These are phyloP conservation scores for Silybum marianum DNA, from an alignment of 129 eudicot genomes.

Conservation along the genomic window DNA sequence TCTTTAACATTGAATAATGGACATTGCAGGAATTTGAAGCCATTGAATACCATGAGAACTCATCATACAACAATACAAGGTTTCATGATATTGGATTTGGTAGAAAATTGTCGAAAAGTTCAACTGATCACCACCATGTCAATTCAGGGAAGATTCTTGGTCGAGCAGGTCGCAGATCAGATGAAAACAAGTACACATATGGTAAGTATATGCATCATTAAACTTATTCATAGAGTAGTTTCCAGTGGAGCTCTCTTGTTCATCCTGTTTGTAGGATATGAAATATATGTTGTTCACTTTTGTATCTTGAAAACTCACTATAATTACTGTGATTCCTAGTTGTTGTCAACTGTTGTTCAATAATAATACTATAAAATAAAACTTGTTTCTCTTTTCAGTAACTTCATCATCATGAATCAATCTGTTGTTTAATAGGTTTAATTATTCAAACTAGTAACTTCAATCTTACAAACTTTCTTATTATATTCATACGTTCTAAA, in stretches of 20 bases:
- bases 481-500: slow-evolving; percentile 18
- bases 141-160: slow-evolving; percentile 37
- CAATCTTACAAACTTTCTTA: slow-evolving; percentile 17
- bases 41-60: slow-evolving; percentile 23
- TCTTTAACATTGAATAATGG: background rate
- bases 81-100: slow-evolving; percentile 39
- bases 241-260: background rate
- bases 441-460: slow-evolving; percentile 9
- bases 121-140: slow-evolving; percentile 42
- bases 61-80: slow-evolving; percentile 22
- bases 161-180: slow-evolving; percentile 48
- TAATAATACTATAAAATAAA: slow-evolving; percentile 21
- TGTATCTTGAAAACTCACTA: background rate
- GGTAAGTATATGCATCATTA: slow-evolving; percentile 44
- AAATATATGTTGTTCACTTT: background rate
- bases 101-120: slow-evolving; percentile 62
- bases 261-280: background rate
- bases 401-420: background rate
- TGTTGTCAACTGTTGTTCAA: slow-evolving; percentile 4
- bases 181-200: slow-evolving; percentile 47
- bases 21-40: slow-evolving; percentile 48
- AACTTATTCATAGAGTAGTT: slow-evolving; percentile 20
- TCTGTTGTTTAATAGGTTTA: background rate
- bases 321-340: background rate
- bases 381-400: background rate